Conservation (phyloP, 2,329 filamentous ascomycete species). For the Phyllosticta ampelicida region DNA sequence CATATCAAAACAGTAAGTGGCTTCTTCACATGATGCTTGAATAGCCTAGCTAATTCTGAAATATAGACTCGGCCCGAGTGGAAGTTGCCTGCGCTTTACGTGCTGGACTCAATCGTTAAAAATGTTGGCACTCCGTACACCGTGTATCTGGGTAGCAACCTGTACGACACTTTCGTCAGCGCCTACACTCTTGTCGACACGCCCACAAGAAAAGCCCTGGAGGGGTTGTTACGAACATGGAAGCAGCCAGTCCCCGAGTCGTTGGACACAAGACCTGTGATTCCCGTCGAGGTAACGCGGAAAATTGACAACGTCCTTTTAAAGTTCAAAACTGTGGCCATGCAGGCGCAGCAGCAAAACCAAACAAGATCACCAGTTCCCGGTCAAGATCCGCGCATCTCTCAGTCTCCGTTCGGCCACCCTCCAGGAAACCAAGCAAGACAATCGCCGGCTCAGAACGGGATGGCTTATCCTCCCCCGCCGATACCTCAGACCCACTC, state of each 20-base stretch:
- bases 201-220: conserved; percentile 77
- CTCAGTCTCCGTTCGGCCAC: conserved; percentile 3
- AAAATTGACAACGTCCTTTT: conserved; percentile 91
- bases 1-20: conserved; percentile 87
- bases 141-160: conserved; percentile 80
- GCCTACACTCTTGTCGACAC: conserved; percentile 84
- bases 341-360: conserved; percentile 50
- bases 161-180: conserved; percentile 94
- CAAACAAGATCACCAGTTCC: conserved; percentile 24
- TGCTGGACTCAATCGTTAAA: conserved; percentile 96
- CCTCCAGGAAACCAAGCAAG: conserved; percentile 5
- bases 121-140: conserved; percentile 98
- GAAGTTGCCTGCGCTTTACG: conserved; percentile 92
- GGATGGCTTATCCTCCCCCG: conserved; percentile 17
- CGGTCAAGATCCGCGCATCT: conserved; percentile 1
- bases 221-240: conserved; percentile 97
- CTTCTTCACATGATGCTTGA: not conserved
- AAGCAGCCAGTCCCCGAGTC: conserved; percentile 93
- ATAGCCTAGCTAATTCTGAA: conserved; percentile 25
- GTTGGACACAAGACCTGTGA: conserved; percentile 84
- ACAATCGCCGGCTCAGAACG: conserved; percentile 18
- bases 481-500: conserved; percentile 19
- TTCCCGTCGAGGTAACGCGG: conserved; percentile 72
- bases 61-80: conserved; percentile 70
- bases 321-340: conserved; percentile 57